Evolutionary conservation across 1,284 basidiomycete species (phyloP).

Genomic region (Cryptococcus depauperatus): DNA sequence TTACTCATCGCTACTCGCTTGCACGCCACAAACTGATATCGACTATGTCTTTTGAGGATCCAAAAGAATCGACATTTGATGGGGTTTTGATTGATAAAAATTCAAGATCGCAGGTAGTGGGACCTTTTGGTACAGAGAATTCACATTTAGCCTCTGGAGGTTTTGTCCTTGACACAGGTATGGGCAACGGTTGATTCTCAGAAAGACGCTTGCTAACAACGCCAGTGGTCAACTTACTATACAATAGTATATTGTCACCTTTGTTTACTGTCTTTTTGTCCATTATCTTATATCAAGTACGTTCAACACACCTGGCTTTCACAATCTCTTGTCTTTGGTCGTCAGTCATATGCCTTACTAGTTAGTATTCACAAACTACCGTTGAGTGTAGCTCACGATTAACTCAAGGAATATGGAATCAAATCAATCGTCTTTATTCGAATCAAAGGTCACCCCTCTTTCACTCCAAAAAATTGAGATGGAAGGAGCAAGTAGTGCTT

Average conservation of each 20-base stretch:
- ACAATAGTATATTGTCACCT: constrained; percentile 69
- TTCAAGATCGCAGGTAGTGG: no score
- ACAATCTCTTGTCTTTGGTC: constrained; percentile 54
- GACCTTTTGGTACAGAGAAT: constrained; percentile 3
- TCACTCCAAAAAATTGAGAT: constrained; percentile 58
- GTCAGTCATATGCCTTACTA: constrained; percentile 53
- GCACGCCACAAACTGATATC: no score
- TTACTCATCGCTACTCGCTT: no score
- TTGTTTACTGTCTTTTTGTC: constrained; percentile 72
- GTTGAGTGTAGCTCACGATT: not conserved
- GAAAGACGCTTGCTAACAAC: not conserved
- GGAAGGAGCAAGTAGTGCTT: constrained; percentile 77
- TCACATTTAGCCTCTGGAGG: constrained; percentile 3
- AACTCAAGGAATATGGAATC: constrained; percentile 62
- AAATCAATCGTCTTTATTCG: constrained; percentile 61
- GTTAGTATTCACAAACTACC: constrained; percentile 43
- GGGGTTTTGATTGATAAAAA: no score
- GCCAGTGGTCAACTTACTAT: constrained; percentile 56
- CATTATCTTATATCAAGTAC: constrained; percentile 60
- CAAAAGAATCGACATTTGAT: no score
- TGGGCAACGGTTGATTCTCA: not conserved
- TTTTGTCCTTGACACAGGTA: constrained; percentile 8
- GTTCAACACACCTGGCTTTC: constrained; percentile 49
- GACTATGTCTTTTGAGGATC: no score
- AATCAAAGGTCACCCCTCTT: constrained; percentile 63